A percentile compares a stretch with the other conserved stretches of the same genome.
phyloP scores from a whole-genome alignment of 1,139 yeast species.

The Yamadazyma aaseri region DNA sequence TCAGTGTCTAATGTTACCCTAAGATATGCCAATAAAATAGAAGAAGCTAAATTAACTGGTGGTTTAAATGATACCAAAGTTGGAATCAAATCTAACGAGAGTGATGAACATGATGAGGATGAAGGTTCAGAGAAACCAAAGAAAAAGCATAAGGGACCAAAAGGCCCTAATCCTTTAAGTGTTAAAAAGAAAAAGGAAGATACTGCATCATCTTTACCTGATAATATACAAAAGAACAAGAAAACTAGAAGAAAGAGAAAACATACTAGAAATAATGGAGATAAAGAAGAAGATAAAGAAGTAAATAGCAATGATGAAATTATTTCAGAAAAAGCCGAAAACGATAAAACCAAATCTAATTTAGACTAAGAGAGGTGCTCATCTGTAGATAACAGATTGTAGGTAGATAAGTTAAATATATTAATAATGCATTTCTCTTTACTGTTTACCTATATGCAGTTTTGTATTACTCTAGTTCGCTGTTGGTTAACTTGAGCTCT shows the following conservation, averaged over 20 bases:
- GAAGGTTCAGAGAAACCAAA: conserved; percentile 25
- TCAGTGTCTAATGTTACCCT: conserved; percentile 78
- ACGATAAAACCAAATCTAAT: too few relatives aligned
- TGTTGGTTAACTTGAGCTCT: too few relatives aligned
- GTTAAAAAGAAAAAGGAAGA: conserved; percentile 61
- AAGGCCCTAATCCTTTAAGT: conserved; percentile 82
- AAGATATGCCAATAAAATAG: conserved; percentile 52
- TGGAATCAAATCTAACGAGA: conserved; percentile 27
- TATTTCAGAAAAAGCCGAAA: too few relatives aligned
- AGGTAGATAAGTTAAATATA: too few relatives aligned
- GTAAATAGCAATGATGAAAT: background rate
- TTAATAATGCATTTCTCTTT: too few relatives aligned
- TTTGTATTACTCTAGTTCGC: too few relatives aligned
- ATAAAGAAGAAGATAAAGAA: background rate
- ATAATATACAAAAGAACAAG: conserved; percentile 24
- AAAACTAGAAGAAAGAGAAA: conserved; percentile 26
- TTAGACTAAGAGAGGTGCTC: too few relatives aligned
- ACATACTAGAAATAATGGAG: conserved; percentile 9
- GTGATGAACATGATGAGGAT: conserved; percentile 22
- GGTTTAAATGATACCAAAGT: conserved; percentile 68
- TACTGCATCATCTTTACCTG: conserved; percentile 1
- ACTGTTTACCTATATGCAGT: too few relatives aligned
- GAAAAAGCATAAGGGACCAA: conserved; percentile 68
- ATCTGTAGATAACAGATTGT: too few relatives aligned
- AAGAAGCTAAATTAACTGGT: conserved; percentile 62